Evolutionary conservation across 2,329 filamentous ascomycete genomes (phyloP).

Genomic region (Hymenoscyphus fraxineus): DNA sequence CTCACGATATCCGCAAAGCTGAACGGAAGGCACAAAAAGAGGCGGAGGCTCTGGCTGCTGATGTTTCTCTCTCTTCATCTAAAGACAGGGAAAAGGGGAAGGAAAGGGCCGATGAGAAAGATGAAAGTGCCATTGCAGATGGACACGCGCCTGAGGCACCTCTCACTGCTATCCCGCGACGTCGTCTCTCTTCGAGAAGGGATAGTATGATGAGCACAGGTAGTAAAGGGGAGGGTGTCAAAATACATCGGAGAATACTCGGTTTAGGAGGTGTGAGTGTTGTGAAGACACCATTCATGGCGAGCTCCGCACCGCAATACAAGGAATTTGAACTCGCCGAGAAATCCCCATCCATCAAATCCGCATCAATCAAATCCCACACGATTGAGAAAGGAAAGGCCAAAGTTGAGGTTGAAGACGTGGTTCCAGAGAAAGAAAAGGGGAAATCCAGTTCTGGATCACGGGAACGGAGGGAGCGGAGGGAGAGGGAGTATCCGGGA

Average conservation of each 20-base stretch:
- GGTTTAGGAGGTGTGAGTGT: constrained; percentile 27
- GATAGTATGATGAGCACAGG: constrained; percentile 18
- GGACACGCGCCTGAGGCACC: constrained; percentile 10
- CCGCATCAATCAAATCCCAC: constrained; percentile 21
- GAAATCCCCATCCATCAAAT: constrained; percentile 2
- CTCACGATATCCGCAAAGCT: constrained; percentile 31
- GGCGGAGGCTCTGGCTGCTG: not conserved
- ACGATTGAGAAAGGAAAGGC: constrained; percentile 20
- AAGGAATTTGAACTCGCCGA: constrained; percentile 16
- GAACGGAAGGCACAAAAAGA: constrained; percentile 23
- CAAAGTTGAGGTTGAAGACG: constrained; percentile 4
- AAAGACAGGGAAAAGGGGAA: constrained; percentile 11
- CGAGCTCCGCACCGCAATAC: constrained; percentile 24
- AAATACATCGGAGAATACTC: constrained; percentile 20
- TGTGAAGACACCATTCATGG: constrained; percentile 28
- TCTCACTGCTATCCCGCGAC: constrained; percentile 15
- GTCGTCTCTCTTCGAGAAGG: constrained; percentile 19
- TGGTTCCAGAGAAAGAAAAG: not conserved
- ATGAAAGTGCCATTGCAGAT: constrained; percentile 19
- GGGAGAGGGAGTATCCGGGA: constrained; percentile 3
- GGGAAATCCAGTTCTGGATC: constrained; percentile 10
- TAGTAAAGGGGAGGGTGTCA: constrained; percentile 19
- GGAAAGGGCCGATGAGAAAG: constrained; percentile 15
- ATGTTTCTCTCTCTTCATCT: not conserved
- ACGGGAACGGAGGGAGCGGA: constrained; percentile 1